Conservation (phyloP, 2,329 filamentous ascomycete genomes). For the Penicillium sp. region DNA sequence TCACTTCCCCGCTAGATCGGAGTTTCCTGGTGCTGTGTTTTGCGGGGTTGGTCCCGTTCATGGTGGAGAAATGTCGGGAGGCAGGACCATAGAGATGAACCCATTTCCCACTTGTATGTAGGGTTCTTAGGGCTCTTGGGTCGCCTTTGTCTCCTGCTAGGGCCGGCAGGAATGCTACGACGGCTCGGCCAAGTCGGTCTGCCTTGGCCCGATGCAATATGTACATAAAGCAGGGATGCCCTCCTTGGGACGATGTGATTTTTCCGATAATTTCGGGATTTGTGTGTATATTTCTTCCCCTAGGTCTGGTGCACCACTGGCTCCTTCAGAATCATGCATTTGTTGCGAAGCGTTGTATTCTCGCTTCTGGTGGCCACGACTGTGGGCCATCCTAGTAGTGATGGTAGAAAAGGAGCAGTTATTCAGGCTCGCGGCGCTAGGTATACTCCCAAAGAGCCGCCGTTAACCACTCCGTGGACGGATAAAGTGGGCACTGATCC, state of each 20-base stretch:
- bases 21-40: slow-evolving; percentile 7
- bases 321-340: slow-evolving; percentile 12
- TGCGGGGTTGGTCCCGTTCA: slow-evolving; percentile 12
- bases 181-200: slow-evolving; percentile 3
- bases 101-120: slow-evolving; percentile 1
- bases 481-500: slow-evolving; percentile 46
- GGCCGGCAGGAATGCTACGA: slow-evolving; percentile 1
- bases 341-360: slow-evolving; percentile 9
- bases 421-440: slow-evolving; percentile 18
- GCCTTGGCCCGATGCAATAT: not conserved
- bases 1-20: not conserved
- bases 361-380: slow-evolving; percentile 11
- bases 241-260: not conserved
- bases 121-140: slow-evolving; percentile 7
- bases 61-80: slow-evolving; percentile 10
- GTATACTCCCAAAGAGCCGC: slow-evolving; percentile 41
- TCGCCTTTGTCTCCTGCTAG: slow-evolving; percentile 1
- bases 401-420: not conserved
- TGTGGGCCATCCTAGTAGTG: slow-evolving; percentile 9
- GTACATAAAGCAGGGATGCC: slow-evolving; percentile 1
- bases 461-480: slow-evolving; percentile 46
- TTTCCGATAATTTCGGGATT: not conserved
- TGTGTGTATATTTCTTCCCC: not conserved
- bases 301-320: not conserved
- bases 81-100: not conserved